A percentile compares a stretch with the other conserved stretches of the same genome.
phyloP scores from a whole-genome alignment of 768 basidiomycete species.

The Kwoniella shandongensis region DNA sequence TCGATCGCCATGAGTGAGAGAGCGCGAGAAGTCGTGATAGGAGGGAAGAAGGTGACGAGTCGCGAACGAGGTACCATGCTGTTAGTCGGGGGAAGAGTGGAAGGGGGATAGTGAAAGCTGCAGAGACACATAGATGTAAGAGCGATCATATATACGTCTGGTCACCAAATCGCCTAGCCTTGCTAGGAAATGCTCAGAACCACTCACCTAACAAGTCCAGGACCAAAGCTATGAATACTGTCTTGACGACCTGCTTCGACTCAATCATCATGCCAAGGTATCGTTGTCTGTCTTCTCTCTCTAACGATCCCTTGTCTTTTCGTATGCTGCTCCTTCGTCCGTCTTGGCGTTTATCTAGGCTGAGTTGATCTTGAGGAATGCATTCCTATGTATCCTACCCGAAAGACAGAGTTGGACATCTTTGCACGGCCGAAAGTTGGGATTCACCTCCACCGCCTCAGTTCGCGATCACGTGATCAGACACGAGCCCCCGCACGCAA shows the following conservation, averaged over 20 bases:
- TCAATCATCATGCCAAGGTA: conserved; percentile 1
- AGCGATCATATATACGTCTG: not conserved
- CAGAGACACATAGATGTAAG: conserved; percentile 15
- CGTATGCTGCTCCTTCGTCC: too few species aligned
- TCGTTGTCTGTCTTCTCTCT: not conserved
- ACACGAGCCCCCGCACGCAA: too few species aligned
- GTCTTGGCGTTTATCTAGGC: too few species aligned
- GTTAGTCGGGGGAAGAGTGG: conserved; percentile 97
- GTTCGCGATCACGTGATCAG: too few species aligned
- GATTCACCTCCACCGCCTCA: too few species aligned
- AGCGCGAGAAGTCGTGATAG: conserved; percentile 68
- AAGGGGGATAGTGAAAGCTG: conserved; percentile 90
- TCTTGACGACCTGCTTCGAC: conserved; percentile 62
- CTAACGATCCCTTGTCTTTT: too few species aligned
- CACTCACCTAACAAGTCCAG: conserved; percentile 75
- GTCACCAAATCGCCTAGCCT: conserved; percentile 6
- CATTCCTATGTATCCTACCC: too few species aligned
- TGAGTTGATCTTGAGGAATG: too few species aligned
- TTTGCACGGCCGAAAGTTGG: too few species aligned
- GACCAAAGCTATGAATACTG: conserved; percentile 86
- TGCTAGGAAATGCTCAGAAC: not conserved
- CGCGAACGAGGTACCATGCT: conserved; percentile 68
- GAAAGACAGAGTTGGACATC: too few species aligned
- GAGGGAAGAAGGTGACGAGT: conserved; percentile 69
- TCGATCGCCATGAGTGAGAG: conserved; percentile 66